phyloP scores from a whole-genome alignment of 2,329 filamentous ascomycete genomes.

The Ilyonectria robusta region DNA sequence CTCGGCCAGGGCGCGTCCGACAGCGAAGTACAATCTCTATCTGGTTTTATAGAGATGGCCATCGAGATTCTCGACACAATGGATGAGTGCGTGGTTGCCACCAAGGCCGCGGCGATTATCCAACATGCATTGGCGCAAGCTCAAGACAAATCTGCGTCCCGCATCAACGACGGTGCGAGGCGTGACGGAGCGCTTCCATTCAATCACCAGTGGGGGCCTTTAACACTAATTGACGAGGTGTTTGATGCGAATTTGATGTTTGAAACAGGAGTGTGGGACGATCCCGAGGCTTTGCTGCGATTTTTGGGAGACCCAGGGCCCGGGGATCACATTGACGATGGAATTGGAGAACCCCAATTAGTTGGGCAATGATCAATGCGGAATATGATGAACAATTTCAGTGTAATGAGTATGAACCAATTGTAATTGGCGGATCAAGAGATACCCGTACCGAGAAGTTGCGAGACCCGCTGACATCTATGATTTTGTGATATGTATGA shows the following conservation, averaged over 20 bases:
- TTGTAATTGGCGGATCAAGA: background rate
- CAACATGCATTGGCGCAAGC: constrained; percentile 17
- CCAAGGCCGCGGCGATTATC: constrained; percentile 16
- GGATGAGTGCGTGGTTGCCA: constrained; percentile 28
- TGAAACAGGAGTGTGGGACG: constrained; percentile 24
- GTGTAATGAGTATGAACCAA: background rate
- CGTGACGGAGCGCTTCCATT: constrained; percentile 22
- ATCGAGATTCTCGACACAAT: constrained; percentile 29
- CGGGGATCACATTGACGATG: background rate
- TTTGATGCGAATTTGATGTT: constrained; percentile 30
- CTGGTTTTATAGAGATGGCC: constrained; percentile 16
- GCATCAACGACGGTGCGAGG: constrained; percentile 10
- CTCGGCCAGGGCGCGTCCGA: constrained; percentile 18
- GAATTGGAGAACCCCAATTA: constrained; percentile 4
- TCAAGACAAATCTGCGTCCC: constrained; percentile 16
- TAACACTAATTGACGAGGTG: constrained; percentile 28
- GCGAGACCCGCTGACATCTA: background rate
- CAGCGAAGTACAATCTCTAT: constrained; percentile 17
- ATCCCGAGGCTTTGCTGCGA: constrained; percentile 19
- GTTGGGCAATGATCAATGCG: background rate
- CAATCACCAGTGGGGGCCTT: constrained; percentile 27
- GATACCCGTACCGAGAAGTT: background rate
- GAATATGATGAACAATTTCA: background rate
- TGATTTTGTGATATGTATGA: too few species aligned
- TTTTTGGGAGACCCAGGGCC: constrained; percentile 17